A percentile compares a stretch with the other conserved stretches of the same genome.
Conservation (phyloP, 495 filamentous ascomycete species). For the Penicillium bialowiezense region DNA sequence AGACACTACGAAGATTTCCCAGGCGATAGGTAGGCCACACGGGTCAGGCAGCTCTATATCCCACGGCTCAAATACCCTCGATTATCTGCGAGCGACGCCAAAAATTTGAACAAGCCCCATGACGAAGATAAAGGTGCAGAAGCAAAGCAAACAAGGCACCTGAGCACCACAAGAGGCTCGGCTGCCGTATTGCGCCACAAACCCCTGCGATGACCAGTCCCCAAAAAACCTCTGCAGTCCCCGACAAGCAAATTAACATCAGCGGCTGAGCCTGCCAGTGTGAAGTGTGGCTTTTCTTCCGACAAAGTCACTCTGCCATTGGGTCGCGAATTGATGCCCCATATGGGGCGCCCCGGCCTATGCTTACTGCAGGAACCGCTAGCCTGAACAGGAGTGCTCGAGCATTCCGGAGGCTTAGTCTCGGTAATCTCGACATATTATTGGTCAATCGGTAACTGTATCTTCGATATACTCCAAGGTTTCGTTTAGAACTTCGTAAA, state of each 20-base stretch:
- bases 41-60: background rate
- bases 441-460: slow-evolving; percentile 8
- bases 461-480: background rate
- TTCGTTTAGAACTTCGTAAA: background rate
- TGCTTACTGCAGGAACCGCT: slow-evolving; percentile 11
- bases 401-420: background rate
- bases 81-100: background rate
- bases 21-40: background rate
- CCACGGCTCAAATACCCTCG: background rate
- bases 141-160: background rate
- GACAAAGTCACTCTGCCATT: slow-evolving; percentile 2
- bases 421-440: background rate
- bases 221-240: background rate
- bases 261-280: background rate
- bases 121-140: background rate
- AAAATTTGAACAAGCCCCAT: background rate
- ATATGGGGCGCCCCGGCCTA: slow-evolving; percentile 1
- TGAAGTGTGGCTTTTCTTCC: background rate
- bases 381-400: background rate
- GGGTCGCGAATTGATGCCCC: slow-evolving; percentile 5
- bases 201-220: background rate
- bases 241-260: background rate
- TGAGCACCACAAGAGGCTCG: background rate
- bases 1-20: background rate
- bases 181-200: slow-evolving; percentile 4